These are phyloP conservation scores for Pythium brassicae DNA, from an alignment of 352 stramenopile genomes.

Conservation along the genomic window DNA sequence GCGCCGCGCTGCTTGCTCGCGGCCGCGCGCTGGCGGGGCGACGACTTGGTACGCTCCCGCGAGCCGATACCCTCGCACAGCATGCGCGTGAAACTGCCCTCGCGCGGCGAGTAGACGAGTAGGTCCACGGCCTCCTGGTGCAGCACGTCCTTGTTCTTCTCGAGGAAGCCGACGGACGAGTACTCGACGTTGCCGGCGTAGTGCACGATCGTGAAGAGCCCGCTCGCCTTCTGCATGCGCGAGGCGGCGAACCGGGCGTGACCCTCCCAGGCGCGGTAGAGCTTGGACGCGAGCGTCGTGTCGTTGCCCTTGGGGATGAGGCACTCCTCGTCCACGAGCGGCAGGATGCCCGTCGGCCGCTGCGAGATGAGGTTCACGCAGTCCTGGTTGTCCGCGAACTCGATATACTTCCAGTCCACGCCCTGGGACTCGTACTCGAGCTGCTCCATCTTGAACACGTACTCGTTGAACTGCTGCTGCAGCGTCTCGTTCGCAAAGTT, in stretches of 20 bases:
- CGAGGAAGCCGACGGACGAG: slow-evolving; percentile 63
- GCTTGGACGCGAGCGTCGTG: slow-evolving; percentile 74
- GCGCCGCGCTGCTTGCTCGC: slow-evolving; percentile 64
- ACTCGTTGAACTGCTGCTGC: slow-evolving; percentile 87
- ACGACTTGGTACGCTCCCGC: slow-evolving; percentile 45
- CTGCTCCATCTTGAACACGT: slow-evolving; percentile 86
- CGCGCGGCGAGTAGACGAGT: slow-evolving; percentile 59
- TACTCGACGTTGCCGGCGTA: slow-evolving; percentile 84
- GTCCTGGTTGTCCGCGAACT: slow-evolving; percentile 86
- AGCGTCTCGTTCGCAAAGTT: slow-evolving; percentile 89
- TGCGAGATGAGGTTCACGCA: slow-evolving; percentile 90
- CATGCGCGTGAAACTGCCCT: slow-evolving; percentile 70
- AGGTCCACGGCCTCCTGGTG: slow-evolving; percentile 81
- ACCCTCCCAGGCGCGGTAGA: slow-evolving; percentile 62
- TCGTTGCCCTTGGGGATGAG: slow-evolving; percentile 84
- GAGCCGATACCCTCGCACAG: slow-evolving; percentile 65
- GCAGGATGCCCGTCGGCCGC: slow-evolving; percentile 74
- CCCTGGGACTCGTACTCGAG: slow-evolving; percentile 80
- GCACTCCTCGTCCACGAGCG: slow-evolving; percentile 87
- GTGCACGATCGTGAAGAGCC: slow-evolving; percentile 75
- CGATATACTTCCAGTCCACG: slow-evolving; percentile 82
- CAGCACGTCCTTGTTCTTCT: slow-evolving; percentile 87
- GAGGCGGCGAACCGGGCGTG: slow-evolving; percentile 68
- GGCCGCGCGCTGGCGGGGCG: slow-evolving; percentile 44
- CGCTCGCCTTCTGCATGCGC: slow-evolving; percentile 68